A percentile compares a stretch with the other conserved stretches of the same genome.
phyloP scores from a whole-genome alignment of 73 alveolate genomes.

The Symbiodinium natans region DNA sequence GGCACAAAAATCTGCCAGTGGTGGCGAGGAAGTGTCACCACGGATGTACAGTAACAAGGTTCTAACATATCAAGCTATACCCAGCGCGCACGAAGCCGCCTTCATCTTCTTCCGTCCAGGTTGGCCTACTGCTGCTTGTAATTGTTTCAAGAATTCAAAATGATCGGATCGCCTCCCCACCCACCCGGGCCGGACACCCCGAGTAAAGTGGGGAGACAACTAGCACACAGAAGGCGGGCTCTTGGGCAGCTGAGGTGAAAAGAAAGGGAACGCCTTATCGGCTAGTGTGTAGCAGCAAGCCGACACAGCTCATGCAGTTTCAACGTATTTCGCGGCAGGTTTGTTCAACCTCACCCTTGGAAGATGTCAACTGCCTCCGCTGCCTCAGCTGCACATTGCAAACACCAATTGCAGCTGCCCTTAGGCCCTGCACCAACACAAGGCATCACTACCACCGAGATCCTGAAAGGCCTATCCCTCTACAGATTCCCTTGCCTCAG shows the following conservation, averaged over 20 bases:
- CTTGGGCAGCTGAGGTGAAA: not conserved
- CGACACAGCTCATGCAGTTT: not conserved
- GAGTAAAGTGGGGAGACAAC: not conserved
- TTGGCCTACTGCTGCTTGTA: not conserved
- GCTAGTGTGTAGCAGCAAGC: not conserved
- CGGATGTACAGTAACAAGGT: not conserved
- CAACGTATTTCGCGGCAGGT: not conserved
- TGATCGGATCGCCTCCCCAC: not conserved
- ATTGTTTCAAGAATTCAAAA: not conserved
- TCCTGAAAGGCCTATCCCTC: no score
- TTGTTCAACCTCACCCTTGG: not conserved
- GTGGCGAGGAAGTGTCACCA: not conserved
- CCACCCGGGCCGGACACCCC: not conserved
- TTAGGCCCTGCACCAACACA: no score
- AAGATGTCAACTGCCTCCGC: not conserved
- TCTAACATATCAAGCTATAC: not conserved
- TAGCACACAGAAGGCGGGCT: not conserved
- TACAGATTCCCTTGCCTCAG: not conserved
- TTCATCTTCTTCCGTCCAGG: not conserved
- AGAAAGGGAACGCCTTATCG: not conserved
- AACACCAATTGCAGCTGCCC: no score
- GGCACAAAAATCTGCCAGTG: constrained; percentile 7
- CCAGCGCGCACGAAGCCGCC: not conserved
- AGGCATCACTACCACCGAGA: no score
- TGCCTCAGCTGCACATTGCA: not conserved